phyloP scores from a whole-genome alignment of 352 stramenopile genomes.

The Phytopythium oedochilum region DNA sequence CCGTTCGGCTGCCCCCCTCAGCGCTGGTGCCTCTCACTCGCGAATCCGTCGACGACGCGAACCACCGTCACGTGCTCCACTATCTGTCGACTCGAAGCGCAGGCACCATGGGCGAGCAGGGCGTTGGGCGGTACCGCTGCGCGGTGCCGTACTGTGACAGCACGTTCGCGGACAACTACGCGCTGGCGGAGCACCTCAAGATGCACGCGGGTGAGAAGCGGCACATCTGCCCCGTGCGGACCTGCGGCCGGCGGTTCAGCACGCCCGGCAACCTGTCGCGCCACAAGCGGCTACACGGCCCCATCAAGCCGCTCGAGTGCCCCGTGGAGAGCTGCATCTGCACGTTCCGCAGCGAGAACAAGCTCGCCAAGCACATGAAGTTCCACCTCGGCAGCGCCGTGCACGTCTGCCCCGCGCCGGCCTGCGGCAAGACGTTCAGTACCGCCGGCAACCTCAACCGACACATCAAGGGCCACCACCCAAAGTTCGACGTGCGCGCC shows the following conservation, averaged over 20 bases:
- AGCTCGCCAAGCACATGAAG: constrained; percentile 64
- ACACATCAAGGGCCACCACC: constrained; percentile 54
- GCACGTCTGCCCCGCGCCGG: constrained; percentile 30
- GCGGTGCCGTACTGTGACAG: constrained; percentile 31
- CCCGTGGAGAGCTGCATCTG: constrained; percentile 41
- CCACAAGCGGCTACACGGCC: constrained; percentile 53
- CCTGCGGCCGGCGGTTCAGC: constrained; percentile 45
- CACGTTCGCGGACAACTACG: constrained; percentile 24
- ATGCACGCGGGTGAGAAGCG: constrained; percentile 41
- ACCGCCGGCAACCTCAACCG: constrained; percentile 55
- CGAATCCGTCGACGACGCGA: constrained; percentile 1
- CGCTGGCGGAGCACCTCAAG: constrained; percentile 44
- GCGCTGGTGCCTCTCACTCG: no score
- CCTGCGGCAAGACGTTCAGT: constrained; percentile 57
- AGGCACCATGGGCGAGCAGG: background rate
- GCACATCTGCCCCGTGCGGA: constrained; percentile 42
- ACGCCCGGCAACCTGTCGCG: constrained; percentile 55
- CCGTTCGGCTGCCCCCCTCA: no score
- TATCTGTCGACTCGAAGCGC: no score
- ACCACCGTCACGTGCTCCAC: no score
- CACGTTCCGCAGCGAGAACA: constrained; percentile 49
- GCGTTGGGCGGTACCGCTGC: constrained; percentile 23
- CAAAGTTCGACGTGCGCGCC: constrained; percentile 20
- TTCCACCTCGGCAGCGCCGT: constrained; percentile 48
- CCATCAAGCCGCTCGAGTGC: constrained; percentile 42